Evolutionary conservation across 164 flowering plant species (phyloP).

Genomic region (Protea cynaroides): DNA sequence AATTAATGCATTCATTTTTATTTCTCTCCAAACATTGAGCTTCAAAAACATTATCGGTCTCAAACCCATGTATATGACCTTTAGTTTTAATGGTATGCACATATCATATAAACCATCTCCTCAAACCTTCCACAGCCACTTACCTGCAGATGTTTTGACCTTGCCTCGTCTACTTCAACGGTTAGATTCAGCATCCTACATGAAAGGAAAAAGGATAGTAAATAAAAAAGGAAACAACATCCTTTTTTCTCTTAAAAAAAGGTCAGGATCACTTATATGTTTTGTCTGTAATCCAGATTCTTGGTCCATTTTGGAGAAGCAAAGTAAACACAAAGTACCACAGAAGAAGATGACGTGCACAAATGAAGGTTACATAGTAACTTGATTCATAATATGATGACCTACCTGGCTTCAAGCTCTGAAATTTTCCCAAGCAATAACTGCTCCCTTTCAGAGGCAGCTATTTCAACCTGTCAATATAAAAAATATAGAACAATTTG

Average conservation of each 20-base stretch:
- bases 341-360: background rate
- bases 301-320: too few relatives aligned
- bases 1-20: too few relatives aligned
- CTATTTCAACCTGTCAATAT: constrained; percentile 51
- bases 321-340: constrained; percentile 1
- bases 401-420: constrained; percentile 72
- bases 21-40: too few relatives aligned
- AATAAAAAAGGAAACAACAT: background rate
- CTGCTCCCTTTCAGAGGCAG: constrained; percentile 68
- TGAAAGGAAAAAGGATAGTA: background rate
- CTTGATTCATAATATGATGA: constrained; percentile 8
- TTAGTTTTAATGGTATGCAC: too few relatives aligned
- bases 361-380: background rate
- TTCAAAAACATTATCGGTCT: too few relatives aligned
- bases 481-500: background rate
- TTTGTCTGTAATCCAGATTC: too few relatives aligned
- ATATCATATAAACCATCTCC: too few relatives aligned
- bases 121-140: constrained; percentile 15
- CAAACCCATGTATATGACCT: too few relatives aligned
- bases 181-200: constrained; percentile 73
- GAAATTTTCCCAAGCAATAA: constrained; percentile 46
- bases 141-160: constrained; percentile 57
- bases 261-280: too few relatives aligned
- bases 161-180: constrained; percentile 66
- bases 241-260: too few relatives aligned